Conservation (phyloP, 805 yeast genomes). For the Yamadazyma takamatsuzukensis region DNA sequence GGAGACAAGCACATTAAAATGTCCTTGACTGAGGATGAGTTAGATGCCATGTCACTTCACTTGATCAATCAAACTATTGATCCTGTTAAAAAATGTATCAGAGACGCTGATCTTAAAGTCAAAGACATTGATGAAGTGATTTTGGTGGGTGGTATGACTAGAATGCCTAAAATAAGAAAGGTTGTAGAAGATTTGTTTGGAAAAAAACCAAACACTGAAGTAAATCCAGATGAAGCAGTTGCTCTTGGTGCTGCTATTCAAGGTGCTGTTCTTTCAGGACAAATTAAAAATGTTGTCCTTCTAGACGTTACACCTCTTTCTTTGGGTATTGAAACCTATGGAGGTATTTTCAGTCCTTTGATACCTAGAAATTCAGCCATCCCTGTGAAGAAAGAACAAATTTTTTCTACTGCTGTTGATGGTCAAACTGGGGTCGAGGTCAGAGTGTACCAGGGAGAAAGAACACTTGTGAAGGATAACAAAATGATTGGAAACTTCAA, state of each 20-base stretch:
- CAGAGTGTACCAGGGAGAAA: conserved; percentile 77
- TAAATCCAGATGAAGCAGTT: conserved; percentile 92
- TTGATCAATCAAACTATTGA: conserved; percentile 65
- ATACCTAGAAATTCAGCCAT: conserved; percentile 76
- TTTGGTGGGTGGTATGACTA: conserved; percentile 85
- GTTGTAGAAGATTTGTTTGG: conserved; percentile 58
- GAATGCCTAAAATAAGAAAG: conserved; percentile 77
- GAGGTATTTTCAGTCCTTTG: conserved; percentile 77
- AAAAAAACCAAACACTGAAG: conserved; percentile 64
- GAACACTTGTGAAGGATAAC: conserved; percentile 74
- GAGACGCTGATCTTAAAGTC: conserved; percentile 66
- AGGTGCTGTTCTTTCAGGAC: conserved; percentile 83
- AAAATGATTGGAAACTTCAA: conserved; percentile 73
- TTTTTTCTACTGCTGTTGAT: conserved; percentile 79
- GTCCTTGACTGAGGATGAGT: conserved; percentile 59
- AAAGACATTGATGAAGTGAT: conserved; percentile 71
- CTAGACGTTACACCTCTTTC: conserved; percentile 83
- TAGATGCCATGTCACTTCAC: conserved; percentile 63
- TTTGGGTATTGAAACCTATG: conserved; percentile 79
- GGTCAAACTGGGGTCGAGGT: conserved; percentile 82
- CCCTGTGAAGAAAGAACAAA: conserved; percentile 70
- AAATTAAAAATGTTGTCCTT: conserved; percentile 70
- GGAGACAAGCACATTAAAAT: conserved; percentile 59
- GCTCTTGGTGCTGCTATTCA: conserved; percentile 89
- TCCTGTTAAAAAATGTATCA: conserved; percentile 70